Conservation (phyloP, 805 yeast genomes). For the Yarrowia hollandica region DNA sequence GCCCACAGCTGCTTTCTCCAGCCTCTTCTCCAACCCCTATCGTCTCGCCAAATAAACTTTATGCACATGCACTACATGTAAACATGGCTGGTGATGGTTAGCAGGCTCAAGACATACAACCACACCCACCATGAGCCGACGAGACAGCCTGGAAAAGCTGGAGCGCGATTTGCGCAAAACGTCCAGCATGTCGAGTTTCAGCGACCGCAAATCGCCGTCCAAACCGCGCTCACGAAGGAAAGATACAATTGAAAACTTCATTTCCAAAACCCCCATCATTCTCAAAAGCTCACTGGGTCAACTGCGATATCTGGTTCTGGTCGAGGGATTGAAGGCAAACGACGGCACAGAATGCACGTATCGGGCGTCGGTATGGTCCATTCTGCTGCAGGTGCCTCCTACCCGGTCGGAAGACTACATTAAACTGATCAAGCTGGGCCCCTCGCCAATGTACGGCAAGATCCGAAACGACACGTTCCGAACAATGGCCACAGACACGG, state of each 20-base stretch:
- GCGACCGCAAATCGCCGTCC: slow-evolving; percentile 3
- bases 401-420: slow-evolving; percentile 56
- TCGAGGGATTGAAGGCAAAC: slow-evolving; percentile 46
- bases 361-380: slow-evolving; percentile 78
- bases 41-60: neutral
- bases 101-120: neutral
- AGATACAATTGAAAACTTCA: slow-evolving; percentile 55
- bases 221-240: slow-evolving; percentile 42
- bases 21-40: neutral
- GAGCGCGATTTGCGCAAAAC: slow-evolving; percentile 23
- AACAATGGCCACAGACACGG: slow-evolving; percentile 72
- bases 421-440: slow-evolving; percentile 54
- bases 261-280: slow-evolving; percentile 44
- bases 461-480: slow-evolving; percentile 84
- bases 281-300: slow-evolving; percentile 54
- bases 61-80: slow-evolving; percentile 3
- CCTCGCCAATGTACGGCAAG: slow-evolving; percentile 61
- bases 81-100: slow-evolving; percentile 4
- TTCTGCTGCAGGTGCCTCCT: slow-evolving; percentile 64
- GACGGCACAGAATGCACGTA: slow-evolving; percentile 53
- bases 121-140: neutral
- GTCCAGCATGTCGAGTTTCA: neutral
- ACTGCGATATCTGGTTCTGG: slow-evolving; percentile 52
- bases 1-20: neutral
- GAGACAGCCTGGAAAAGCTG: slow-evolving; percentile 19